A percentile compares a stretch with the other conserved stretches of the same genome.
phyloP scores from a whole-genome alignment of 192 early-diverging fungal species.

The Coemansia sp. region DNA sequence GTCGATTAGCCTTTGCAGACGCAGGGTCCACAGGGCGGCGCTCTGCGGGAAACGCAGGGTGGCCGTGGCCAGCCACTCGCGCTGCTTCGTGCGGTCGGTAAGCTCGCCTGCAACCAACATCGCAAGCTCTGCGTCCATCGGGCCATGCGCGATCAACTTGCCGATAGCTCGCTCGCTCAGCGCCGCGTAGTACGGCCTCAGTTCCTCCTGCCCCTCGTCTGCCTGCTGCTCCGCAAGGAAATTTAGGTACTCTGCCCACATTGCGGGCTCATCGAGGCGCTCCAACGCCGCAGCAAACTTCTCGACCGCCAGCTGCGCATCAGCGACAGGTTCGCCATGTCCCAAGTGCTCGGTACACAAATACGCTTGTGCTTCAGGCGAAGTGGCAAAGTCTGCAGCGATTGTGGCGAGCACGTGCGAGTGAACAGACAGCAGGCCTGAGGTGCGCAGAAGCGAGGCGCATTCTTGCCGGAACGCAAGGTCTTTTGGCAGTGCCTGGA shows the following conservation, averaged over 20 bases:
- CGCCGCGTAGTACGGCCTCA: background rate
- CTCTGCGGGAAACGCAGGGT: slow-evolving; percentile 29
- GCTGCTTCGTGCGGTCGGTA: background rate
- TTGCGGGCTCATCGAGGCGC: slow-evolving; percentile 41
- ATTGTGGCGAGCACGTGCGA: slow-evolving; percentile 23
- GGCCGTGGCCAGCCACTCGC: slow-evolving; percentile 19
- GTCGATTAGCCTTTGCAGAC: slow-evolving; percentile 9
- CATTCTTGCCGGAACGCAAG: slow-evolving; percentile 75
- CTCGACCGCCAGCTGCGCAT: slow-evolving; percentile 42
- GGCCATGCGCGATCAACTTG: too few relatives aligned
- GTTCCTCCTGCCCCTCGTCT: slow-evolving; percentile 34
- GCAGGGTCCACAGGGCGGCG: slow-evolving; percentile 29
- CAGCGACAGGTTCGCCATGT: slow-evolving; percentile 57
- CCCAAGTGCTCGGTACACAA: slow-evolving; percentile 60
- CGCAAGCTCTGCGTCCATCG: slow-evolving; percentile 12
- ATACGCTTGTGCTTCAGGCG: slow-evolving; percentile 38
- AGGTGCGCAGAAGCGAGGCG: slow-evolving; percentile 60
- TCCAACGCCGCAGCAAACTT: slow-evolving; percentile 55
- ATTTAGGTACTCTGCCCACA: slow-evolving; percentile 62
- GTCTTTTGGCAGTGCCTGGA: slow-evolving; percentile 67
- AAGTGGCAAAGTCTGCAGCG: slow-evolving; percentile 26
- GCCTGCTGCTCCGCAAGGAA: slow-evolving; percentile 58
- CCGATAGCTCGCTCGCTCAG: background rate
- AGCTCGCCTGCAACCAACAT: background rate
- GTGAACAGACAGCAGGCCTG: slow-evolving; percentile 42